Evolutionary conservation across 192 early-diverging fungal genomes (phyloP), one percentile per base, ranked within the genome.

Genomic region (Umbelopsis vinacea): DNA sequence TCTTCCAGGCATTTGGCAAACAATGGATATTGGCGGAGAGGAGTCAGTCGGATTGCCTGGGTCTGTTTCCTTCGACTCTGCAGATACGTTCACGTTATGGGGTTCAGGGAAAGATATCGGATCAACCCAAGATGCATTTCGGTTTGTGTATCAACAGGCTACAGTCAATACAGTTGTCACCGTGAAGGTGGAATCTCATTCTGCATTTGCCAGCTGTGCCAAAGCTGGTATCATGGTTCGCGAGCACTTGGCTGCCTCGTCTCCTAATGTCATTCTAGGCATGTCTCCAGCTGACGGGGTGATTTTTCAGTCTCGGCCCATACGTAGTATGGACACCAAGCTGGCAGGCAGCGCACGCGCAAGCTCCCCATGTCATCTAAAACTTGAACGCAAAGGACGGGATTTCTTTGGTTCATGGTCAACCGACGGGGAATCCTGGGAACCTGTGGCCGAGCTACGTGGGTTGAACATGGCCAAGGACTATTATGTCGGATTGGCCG

Each of bases 161-260:
- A 69, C 67, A 9, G 5, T 17, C 3, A 47, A 72, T 22, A 67
- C 71, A 5, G 29, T 45, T 4, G 50, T 72, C 7, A 67, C 71
- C 11, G 55, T 54, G 7, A 66, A 54, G 4, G 54, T 76, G 1
- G 37, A 46, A 46, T 76, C 75, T 4, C 75, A 76, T 26, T 72
- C 75, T 2, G 66, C 75, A 8, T 76, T 76, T 72, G 70, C 75
- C 22, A 52, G 50, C 3, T 76, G 75, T 52, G 75, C 75, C 10
- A 76, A 76, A 24, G 75, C 75, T 1, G 75, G 75, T 11, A 68
- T 76, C 12, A 76, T 76, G 75, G 45, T 76, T n/a, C 66, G 75
- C n/a, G 75, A 76, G 24, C 75, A 76, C 33, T 67, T 76, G 3
- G 66, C 67, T 7, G 40, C 67, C 22, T 66, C 71, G 11, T 72